Evolutionary conservation across 1,284 basidiomycete genomes (phyloP), one percentile per base, ranked within the genome.

Genomic region (Lignosus rhinocerotis): DNA sequence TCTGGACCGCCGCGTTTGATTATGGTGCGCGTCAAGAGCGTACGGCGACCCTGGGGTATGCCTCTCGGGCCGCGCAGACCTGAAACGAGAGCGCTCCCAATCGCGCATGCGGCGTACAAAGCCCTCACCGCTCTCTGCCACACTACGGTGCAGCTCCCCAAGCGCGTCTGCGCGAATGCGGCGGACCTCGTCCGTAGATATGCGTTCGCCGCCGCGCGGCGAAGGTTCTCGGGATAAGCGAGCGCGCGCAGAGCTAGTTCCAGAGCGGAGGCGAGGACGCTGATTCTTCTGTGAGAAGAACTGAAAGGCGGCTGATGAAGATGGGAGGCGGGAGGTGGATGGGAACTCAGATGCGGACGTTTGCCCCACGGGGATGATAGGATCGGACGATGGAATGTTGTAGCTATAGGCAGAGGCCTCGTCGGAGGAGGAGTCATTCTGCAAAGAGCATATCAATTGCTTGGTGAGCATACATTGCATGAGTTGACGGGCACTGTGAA

Each of bases 41-140:
- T 56, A 19, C 0, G 46, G 56, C 9, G 56, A 50, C 19, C 17
- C 52, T 7, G n/a, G 42, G 21, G 30, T 14, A 25, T 30, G 38
- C 56, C 52, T 50, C 9, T 60, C 55, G 33, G 57, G 43, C 39
- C 75, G 73, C 16, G 72, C 68, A 43, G 73, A 70, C 66, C 73
- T 72, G 42, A 78, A 78, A 51, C 83, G 76, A 32, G 77, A 76
- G 51, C 76, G 73, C 69, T 90, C 87, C 68, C 83, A 86, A 62
- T 88, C 84, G 55, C 85, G 85, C 87, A 90, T 90, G 55, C 85
- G 83, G 55, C 76, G 80, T n/a, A 90, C 79, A 48, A 90, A 78
- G 12, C 84, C 82, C 65, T 89, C 87, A 31, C 83, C 85, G 61
- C 76, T 83, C 64, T 87, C 82, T 38, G 76, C 75, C 25, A 90